Conservation (phyloP, 768 basidiomycete genomes). For the Hygrophorus russula region DNA sequence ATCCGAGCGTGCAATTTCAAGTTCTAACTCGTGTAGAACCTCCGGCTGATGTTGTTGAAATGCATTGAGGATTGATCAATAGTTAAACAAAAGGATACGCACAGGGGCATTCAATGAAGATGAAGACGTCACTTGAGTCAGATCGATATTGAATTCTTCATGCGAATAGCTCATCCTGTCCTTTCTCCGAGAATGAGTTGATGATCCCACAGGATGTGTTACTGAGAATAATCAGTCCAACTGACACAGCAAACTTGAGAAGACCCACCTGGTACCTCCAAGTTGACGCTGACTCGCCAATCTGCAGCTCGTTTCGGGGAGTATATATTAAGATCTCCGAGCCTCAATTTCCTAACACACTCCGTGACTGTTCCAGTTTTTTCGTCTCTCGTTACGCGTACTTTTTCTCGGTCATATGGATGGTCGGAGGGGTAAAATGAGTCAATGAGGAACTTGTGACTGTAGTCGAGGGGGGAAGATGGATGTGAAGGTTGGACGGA, state of each 20-base stretch:
- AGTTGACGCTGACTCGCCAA: slow-evolving; percentile 86
- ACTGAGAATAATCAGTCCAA: slow-evolving; percentile 24
- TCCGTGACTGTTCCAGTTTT: slow-evolving; percentile 54
- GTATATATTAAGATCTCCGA: slow-evolving; percentile 83
- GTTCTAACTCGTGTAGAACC: slow-evolving; percentile 75
- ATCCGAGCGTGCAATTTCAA: slow-evolving; percentile 71
- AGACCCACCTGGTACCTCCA: slow-evolving; percentile 77
- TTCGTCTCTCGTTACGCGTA: slow-evolving; percentile 79
- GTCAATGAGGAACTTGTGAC: slow-evolving; percentile 71
- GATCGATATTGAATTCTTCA: slow-evolving; percentile 86
- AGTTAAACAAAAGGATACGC: slow-evolving; percentile 14
- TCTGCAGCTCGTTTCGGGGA: slow-evolving; percentile 77
- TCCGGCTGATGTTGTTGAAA: slow-evolving; percentile 31
- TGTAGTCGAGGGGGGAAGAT: slow-evolving; percentile 55
- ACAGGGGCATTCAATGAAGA: slow-evolving; percentile 38
- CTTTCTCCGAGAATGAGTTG: slow-evolving; percentile 60
- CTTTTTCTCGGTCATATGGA: slow-evolving; percentile 49
- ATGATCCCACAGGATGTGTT: slow-evolving; percentile 52
- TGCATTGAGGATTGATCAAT: slow-evolving; percentile 3
- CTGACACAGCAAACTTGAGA: not conserved
- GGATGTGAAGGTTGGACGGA: slow-evolving; percentile 41
- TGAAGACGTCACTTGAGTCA: slow-evolving; percentile 78
- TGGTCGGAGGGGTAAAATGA: slow-evolving; percentile 52
- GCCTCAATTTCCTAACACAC: slow-evolving; percentile 66
- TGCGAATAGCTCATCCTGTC: slow-evolving; percentile 90